Conservation (phyloP, 495 filamentous ascomycete species). For the Penicilliopsis zonata region DNA sequence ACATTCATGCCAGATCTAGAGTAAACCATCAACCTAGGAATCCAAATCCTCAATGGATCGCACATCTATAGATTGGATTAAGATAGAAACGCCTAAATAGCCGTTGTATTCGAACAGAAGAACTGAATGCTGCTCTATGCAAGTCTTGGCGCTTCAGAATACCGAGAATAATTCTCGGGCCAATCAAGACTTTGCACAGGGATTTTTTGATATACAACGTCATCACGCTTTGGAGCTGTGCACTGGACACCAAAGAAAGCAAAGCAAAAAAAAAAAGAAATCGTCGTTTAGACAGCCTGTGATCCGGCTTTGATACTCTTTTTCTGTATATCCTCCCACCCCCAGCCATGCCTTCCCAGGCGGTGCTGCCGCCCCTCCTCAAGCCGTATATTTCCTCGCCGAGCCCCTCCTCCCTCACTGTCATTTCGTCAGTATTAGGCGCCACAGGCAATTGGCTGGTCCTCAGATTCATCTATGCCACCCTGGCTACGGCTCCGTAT, state of each 20-base stretch:
- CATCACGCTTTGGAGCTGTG: conserved; percentile 10
- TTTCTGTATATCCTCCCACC: conserved; percentile 2
- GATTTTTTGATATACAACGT: conserved; percentile 22
- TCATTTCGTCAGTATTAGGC: conserved; percentile 63
- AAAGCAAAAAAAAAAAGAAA: not conserved
- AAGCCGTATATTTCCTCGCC: conserved; percentile 45
- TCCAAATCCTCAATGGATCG: too few relatives aligned
- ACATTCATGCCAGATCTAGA: too few relatives aligned
- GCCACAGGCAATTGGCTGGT: conserved; percentile 67
- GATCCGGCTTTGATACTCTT: not conserved
- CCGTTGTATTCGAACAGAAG: not conserved
- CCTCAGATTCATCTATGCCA: conserved; percentile 47
- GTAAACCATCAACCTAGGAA: too few relatives aligned
- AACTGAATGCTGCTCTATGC: too few relatives aligned
- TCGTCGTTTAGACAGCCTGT: not conserved
- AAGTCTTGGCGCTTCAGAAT: conserved; percentile 8
- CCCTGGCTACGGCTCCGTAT: conserved; percentile 29
- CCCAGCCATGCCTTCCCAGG: conserved; percentile 34
- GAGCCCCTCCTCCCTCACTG: conserved; percentile 44
- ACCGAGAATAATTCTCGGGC: conserved; percentile 6
- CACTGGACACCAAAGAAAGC: conserved; percentile 2
- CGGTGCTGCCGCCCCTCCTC: conserved; percentile 53
- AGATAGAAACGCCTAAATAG: too few relatives aligned
- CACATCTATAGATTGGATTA: too few relatives aligned
- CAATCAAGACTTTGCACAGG: conserved; percentile 17